Base-by-base conservation (phyloP, 306 rosid species). In the Arachis hypogaea region DNA sequence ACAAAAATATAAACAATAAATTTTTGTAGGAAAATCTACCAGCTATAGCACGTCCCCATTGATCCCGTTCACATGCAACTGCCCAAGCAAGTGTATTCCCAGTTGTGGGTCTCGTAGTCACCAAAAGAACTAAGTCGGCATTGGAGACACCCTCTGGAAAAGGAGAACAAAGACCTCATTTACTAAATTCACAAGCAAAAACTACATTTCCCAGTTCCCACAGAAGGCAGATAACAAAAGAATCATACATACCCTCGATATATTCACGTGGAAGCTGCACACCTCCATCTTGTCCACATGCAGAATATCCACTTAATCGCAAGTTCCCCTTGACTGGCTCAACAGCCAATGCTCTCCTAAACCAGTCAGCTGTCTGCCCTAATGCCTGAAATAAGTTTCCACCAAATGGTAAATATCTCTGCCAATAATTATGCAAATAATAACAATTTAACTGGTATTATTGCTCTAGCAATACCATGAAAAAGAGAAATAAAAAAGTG, bases 31-130 rank as follows among this genome's bases (percentile, higher is more conserved):
- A 81, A 46, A 72, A 78, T 47, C 73, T 78, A 92, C 99, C 99
- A 63, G 99, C 99, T 78, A 95, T 88, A 60, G 98, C 97, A 71
- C 98, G 99, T 42, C 99, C 99, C 99, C 99, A 95, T 76, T 95
- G 99, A 85, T 95, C 99, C 33, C 99, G 92, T 80, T 95, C 99
- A 69, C 98, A 95, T 80, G 99, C 99, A 79, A 95, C 99, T 40
- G 98, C 99, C 99, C 98, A 95, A 29, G 99, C 98, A 87, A 95
- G 98, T 7, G 98, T 95, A 65, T 90, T 95, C 64, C 99, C 96
- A 51, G 96, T 92, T 33, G 99, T 90, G 66, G 99, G 99, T 79
- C 99, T 92, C 52, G 99, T 92, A 54, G 99, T 95, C 72, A 95
- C 99, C 82, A 95, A 77, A 57, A 95, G 99, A 79, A 95, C 99